Base-by-base conservation (phyloP, 176 grass and related monocot genomes). In the Hsuehochloa calcarea region DNA sequence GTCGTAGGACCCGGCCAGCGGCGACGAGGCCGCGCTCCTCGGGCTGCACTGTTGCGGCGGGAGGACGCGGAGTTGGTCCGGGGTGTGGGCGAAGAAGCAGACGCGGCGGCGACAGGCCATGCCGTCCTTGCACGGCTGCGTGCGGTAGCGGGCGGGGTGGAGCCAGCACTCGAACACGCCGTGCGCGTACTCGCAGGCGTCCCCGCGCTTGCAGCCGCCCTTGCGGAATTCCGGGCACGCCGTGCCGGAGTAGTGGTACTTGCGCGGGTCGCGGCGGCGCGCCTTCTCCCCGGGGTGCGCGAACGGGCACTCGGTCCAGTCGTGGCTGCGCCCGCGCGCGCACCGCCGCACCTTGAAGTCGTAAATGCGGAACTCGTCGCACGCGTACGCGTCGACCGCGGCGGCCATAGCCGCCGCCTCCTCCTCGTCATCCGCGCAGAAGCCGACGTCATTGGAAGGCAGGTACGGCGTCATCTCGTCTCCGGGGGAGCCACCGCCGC, bases 151-250 rank as follows among this genome's bases (percentile, higher is more conserved):
- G 14, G 96, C 90, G 8, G 96, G 96, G 54, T 99, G 96, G 34
- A 99, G 93, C 96, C 96, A 99, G 86, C 96, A 99, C 86, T 99
- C 96, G 75, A 99, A 99, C 19, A 99, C 96, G 67, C 96, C 96
- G 71, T 99, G 96, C 12, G 96, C 96, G 66, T 84, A 96, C 86
- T 99, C 96, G 81, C 96, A 99, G 47, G 60, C 75, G 78, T 99
- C 96, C 0, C 96, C 96, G 50, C 96, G 93, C 86, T 92, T 96
- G 86, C 96, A 99, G 0, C 87, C 86, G 5, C 96, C 96, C 88
- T 96, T 99, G 69, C 93, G 91, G 85, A 99, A 99, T 70, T 99
- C 96, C 1, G 96, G 93, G 83, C 96, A 99, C 0, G 96, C 91
- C 1, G 93, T 79, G 72, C 96, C 96, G 29, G 96, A 95, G 78